These are phyloP conservation scores for Amniculicola lignicola DNA, from an alignment of 495 filamentous ascomycete species.

Conservation along the genomic window DNA sequence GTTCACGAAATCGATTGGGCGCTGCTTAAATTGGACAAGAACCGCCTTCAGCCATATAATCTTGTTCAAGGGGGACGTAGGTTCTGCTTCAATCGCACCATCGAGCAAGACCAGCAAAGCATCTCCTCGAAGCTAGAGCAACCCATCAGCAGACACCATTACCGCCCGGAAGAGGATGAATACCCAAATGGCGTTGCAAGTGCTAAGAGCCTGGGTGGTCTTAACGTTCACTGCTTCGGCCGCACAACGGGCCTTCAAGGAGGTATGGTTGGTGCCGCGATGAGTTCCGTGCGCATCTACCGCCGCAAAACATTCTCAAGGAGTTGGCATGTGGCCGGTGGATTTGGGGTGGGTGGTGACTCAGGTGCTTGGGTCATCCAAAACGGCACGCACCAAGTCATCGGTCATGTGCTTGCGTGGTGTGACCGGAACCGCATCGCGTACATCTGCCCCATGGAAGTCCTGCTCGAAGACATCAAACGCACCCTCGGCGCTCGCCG, in stretches of 20 bases:
- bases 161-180: conserved; percentile 36
- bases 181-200: conserved; percentile 42
- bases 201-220: conserved; percentile 57
- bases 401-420: conserved; percentile 88
- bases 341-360: conserved; percentile 79
- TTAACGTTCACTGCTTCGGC: conserved; percentile 85
- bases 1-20: conserved; percentile 97
- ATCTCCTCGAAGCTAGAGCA: conserved; percentile 30
- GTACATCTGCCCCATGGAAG: conserved; percentile 93
- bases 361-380: conserved; percentile 93
- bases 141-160: conserved; percentile 29
- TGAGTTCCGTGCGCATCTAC: conserved; percentile 78
- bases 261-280: conserved; percentile 68
- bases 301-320: conserved; percentile 75
- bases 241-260: conserved; percentile 80
- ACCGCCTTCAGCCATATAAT: conserved; percentile 69
- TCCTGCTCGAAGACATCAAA: conserved; percentile 79
- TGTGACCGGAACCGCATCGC: conserved; percentile 69
- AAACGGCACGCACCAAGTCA: conserved; percentile 71
- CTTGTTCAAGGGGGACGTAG: conserved; percentile 51
- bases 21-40: conserved; percentile 72
- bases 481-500: conserved; percentile 61
- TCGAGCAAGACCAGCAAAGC: conserved; percentile 23
- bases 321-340: conserved; percentile 74
- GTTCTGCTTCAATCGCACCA: conserved; percentile 19